Percentiles rank a stretch among this genome's conserved stretches.
phyloP scores from a whole-genome alignment of 129 eudicot species.

The Flaveria sonorensis region DNA sequence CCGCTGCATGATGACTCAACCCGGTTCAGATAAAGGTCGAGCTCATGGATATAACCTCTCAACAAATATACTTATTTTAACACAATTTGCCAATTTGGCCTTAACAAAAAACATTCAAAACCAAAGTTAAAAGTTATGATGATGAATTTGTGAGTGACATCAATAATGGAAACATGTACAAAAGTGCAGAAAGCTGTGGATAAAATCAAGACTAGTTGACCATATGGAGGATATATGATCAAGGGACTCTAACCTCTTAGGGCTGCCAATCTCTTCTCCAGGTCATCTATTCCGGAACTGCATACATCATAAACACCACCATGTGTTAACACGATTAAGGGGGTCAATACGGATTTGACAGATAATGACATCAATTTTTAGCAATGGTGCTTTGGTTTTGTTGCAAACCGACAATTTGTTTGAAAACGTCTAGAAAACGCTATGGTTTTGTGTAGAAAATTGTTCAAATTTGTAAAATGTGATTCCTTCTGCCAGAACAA shows the following conservation, averaged over 20 bases:
- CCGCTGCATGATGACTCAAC: constrained; percentile 5
- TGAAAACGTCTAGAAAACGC: neutral
- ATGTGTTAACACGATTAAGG: constrained; percentile 3
- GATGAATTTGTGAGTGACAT: constrained; percentile 28
- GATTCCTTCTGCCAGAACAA: too few species aligned
- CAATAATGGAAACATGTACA: constrained; percentile 38
- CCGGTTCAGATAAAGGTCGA: neutral
- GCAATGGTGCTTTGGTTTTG: neutral
- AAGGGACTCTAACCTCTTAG: constrained; percentile 51
- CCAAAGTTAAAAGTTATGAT: constrained; percentile 22
- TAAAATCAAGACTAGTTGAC: constrained; percentile 14
- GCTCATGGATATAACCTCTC: constrained; percentile 16
- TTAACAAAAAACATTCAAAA: constrained; percentile 9
- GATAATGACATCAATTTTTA: neutral
- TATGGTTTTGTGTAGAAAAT: too few species aligned
- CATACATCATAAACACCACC: constrained; percentile 25
- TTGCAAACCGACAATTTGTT: neutral
- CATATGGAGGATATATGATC: constrained; percentile 30
- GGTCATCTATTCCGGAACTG: constrained; percentile 85
- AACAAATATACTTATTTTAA: constrained; percentile 24
- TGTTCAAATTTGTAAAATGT: too few species aligned
- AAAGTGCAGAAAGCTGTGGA: constrained; percentile 27
- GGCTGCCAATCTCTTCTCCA: constrained; percentile 95
- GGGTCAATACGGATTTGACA: neutral
- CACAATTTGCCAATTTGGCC: constrained; percentile 23